Conservation (phyloP, 208 protist species). For the Crithidia brevicula region DNA sequence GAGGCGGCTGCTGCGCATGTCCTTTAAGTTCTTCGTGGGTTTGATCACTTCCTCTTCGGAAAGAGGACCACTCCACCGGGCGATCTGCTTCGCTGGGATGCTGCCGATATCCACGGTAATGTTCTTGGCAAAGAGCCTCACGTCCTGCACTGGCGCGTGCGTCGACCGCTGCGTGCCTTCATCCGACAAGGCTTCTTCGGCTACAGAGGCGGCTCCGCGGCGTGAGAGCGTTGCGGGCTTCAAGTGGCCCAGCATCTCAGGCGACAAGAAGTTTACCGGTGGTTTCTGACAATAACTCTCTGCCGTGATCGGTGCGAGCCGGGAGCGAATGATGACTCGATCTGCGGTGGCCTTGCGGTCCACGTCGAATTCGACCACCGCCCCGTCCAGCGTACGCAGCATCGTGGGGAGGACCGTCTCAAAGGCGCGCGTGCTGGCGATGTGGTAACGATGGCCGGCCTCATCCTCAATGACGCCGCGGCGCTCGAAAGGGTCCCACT, state of each 20-base stretch:
- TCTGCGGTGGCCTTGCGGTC: constrained; percentile 37
- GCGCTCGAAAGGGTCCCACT: constrained; percentile 86
- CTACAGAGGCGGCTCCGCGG: not conserved
- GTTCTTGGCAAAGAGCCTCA: constrained; percentile 54
- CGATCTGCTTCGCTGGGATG: constrained; percentile 56
- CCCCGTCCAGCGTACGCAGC: constrained; percentile 66
- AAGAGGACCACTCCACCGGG: constrained; percentile 52
- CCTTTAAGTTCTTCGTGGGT: constrained; percentile 72
- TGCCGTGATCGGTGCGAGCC: constrained; percentile 59
- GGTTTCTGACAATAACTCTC: constrained; percentile 62
- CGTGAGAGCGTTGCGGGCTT: not conserved
- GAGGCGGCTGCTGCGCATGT: constrained; percentile 76
- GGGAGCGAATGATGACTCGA: constrained; percentile 77
- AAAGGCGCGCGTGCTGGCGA: constrained; percentile 83
- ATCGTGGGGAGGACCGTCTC: constrained; percentile 85
- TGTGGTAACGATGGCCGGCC: constrained; percentile 53
- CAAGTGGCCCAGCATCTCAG: constrained; percentile 25
- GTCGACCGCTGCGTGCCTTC: not conserved
- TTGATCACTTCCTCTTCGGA: constrained; percentile 55
- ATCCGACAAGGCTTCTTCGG: not conserved
- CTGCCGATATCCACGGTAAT: constrained; percentile 71
- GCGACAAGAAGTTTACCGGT: constrained; percentile 67
- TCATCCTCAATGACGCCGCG: constrained; percentile 68
- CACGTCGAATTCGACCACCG: constrained; percentile 61
- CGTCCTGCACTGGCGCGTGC: not conserved